Evolutionary conservation across 768 basidiomycete species (phyloP).

Genomic region (Tulasnella sp.): DNA sequence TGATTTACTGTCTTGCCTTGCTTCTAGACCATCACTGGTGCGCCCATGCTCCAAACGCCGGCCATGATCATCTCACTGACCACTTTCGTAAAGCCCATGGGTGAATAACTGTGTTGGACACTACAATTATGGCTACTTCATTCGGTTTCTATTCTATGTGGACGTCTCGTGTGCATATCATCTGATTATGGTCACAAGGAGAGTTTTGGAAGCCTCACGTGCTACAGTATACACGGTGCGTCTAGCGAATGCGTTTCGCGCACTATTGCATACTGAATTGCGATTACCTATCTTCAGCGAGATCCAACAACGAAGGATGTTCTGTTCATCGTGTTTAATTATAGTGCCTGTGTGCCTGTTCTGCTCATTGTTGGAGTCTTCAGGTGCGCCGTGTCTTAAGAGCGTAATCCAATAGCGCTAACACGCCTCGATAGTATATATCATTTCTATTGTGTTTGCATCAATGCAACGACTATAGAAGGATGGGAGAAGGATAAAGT

Average conservation of each 20-base stretch:
- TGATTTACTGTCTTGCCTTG: slow-evolving; percentile 2
- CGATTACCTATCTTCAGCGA: slow-evolving; percentile 21
- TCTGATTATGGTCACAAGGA: slow-evolving; percentile 62
- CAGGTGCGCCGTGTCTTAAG: slow-evolving; percentile 44
- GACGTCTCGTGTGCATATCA: slow-evolving; percentile 86
- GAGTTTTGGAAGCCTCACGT: slow-evolving; percentile 42
- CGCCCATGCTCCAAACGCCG: neutral
- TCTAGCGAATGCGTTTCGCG: neutral
- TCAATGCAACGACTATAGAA: slow-evolving; percentile 93
- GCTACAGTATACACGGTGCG: slow-evolving; percentile 14
- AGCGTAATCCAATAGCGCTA: slow-evolving; percentile 29
- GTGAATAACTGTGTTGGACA: slow-evolving; percentile 92
- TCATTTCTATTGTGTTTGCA: slow-evolving; percentile 65
- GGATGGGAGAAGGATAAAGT: slow-evolving; percentile 97
- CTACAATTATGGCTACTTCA: slow-evolving; percentile 56
- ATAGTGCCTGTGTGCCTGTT: slow-evolving; percentile 75
- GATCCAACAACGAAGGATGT: slow-evolving; percentile 60
- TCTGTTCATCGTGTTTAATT: slow-evolving; percentile 81
- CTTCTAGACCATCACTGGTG: slow-evolving; percentile 66
- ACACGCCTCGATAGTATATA: slow-evolving; percentile 50
- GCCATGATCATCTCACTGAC: neutral
- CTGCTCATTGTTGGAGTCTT: slow-evolving; percentile 80
- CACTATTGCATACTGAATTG: neutral
- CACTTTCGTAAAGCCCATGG: slow-evolving; percentile 47
- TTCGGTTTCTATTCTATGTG: slow-evolving; percentile 88